Evolutionary conservation across 73 alveolate species (phyloP), one percentile per base, ranked within the genome.

Genomic region (Urostyla sp.): DNA sequence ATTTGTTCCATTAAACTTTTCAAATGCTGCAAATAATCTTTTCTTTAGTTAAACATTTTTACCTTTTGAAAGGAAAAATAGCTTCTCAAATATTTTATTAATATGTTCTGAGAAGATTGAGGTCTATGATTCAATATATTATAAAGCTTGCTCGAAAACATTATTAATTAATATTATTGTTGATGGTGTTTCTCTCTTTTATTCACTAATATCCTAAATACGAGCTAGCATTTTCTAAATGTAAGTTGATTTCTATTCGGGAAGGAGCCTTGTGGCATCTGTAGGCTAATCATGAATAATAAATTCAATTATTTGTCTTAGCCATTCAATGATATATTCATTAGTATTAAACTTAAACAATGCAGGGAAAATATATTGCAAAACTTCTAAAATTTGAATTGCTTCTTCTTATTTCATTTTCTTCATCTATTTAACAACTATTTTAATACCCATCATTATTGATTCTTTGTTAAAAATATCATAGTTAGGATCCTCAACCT

Each of bases 391-490:
- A 3, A 69, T 49, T 28, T 46, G 27, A 20, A 69, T 69, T 6
- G 72, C 69, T 10, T 69, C 28, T 8, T 69, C 83, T 28, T 45
- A 27, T 13, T 49, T 67, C 83, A 69, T 69, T 31, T 44, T 69
- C 69, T 69, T 69, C 3, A 69, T 45, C 34, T 59, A 46, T n/a
- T 49, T 45, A 11, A 32, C 55, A 30, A 44, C 28, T 21, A 5
- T 36, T 28, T 27, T 36, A 7, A 69, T 4, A 1, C 83, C 83
- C 54, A 69, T 21, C 72, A 69, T 45, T 11, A 69, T 7, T 1
- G 83, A 37, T 31, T 69, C 83, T 28, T 69, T 69, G 55, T 69
- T 69, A 24, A 69, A 69, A 32, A 69, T 3, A 23, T 69, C 83
- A 27, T 69, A 69, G 45, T 69, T 69, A 6, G 55, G 36, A 20